Percentiles rank a stretch among this genome's conserved stretches.
These are phyloP conservation scores for Fragaria ananassa DNA, from an alignment of 306 rosid species.

Conservation along the genomic window DNA sequence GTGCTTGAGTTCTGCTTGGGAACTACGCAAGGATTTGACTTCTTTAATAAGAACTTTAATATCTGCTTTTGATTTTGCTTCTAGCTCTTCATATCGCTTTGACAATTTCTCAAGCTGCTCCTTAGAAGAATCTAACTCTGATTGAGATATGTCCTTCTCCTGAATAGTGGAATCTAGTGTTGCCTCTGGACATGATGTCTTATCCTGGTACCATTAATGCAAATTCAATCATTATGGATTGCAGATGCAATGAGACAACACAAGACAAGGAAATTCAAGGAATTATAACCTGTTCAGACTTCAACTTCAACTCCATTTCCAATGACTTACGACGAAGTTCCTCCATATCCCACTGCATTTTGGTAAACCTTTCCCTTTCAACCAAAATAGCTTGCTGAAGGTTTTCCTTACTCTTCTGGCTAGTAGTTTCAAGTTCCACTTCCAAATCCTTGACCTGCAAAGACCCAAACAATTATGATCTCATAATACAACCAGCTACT, in stretches of 20 bases:
- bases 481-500: neutral
- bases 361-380: slow-evolving; percentile 91
- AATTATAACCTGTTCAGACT: slow-evolving; percentile 62
- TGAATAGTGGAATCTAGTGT: slow-evolving; percentile 36
- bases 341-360: slow-evolving; percentile 99
- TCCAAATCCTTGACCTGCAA: slow-evolving; percentile 97
- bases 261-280: slow-evolving; percentile 22
- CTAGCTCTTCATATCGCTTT: slow-evolving; percentile 74
- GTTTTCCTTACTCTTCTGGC: slow-evolving; percentile 82
- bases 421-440: slow-evolving; percentile 79
- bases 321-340: slow-evolving; percentile 87
- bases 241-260: slow-evolving; percentile 18
- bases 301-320: slow-evolving; percentile 86
- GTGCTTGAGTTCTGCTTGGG: slow-evolving; percentile 58
- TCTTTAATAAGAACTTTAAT: slow-evolving; percentile 86
- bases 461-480: slow-evolving; percentile 28
- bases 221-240: slow-evolving; percentile 19
- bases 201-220: slow-evolving; percentile 49
- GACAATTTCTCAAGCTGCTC: slow-evolving; percentile 61
- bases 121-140: slow-evolving; percentile 57
- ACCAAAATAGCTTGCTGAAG: slow-evolving; percentile 89
- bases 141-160: slow-evolving; percentile 46
- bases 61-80: slow-evolving; percentile 88
- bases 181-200: slow-evolving; percentile 34
- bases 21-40: slow-evolving; percentile 86